Conservation (phyloP, 345 rosid species). For the Eucalyptus decipiens region DNA sequence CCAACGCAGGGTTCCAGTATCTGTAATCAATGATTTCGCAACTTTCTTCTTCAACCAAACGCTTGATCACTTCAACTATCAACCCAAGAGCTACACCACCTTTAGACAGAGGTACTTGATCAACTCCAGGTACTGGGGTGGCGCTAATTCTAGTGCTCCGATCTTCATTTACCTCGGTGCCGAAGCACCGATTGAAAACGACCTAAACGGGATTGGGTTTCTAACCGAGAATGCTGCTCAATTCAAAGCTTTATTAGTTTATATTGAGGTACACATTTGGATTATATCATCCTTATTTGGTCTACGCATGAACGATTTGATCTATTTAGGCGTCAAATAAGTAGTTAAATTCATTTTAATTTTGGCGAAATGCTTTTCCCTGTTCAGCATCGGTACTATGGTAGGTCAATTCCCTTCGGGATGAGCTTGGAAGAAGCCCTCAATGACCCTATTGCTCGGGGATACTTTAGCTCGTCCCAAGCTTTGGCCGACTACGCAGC, state of each 20-base stretch:
- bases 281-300: accelerated
- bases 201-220: background rate
- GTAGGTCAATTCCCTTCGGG: background rate
- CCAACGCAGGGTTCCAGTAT: background rate
- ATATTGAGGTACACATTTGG: background rate
- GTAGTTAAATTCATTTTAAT: background rate
- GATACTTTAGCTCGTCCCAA: background rate
- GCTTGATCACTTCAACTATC: background rate
- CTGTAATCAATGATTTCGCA: background rate
- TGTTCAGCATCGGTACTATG: background rate
- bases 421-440: background rate
- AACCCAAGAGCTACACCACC: background rate
- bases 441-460: background rate
- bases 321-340: background rate
- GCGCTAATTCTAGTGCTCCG: background rate
- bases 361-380: background rate
- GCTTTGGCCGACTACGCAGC: background rate
- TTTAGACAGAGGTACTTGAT: background rate
- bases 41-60: background rate
- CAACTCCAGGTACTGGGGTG: background rate
- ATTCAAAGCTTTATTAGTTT: background rate
- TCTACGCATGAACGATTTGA: background rate
- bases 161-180: background rate
- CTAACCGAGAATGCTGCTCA: background rate
- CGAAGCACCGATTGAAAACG: background rate